A percentile compares a stretch with the other conserved stretches of the same genome.
Conservation (phyloP, 352 stramenopile species). For the Pythium grandisporangium region DNA sequence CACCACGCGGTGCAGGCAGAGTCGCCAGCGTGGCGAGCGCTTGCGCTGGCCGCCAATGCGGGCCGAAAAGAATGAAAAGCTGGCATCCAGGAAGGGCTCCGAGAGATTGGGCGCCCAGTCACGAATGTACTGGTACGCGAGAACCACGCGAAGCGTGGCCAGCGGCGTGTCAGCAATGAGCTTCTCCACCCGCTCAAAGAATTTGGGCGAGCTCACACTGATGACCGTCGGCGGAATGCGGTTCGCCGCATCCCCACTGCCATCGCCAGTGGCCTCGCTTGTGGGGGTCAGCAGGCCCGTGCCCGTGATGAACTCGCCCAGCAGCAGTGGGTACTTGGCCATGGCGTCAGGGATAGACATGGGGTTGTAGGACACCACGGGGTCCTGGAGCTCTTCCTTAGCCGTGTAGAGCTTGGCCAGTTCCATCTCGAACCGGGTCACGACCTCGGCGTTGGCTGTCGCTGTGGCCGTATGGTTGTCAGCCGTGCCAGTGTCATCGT, state of each 20-base stretch:
- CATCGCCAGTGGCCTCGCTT: slow-evolving; percentile 17
- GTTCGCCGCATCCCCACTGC: no score
- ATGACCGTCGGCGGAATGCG: slow-evolving; percentile 14
- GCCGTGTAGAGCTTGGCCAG: slow-evolving; percentile 82
- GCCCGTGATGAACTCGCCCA: slow-evolving; percentile 46
- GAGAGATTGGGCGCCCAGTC: slow-evolving; percentile 26
- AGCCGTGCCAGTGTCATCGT: no score
- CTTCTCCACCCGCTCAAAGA: slow-evolving; percentile 40
- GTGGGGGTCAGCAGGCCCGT: slow-evolving; percentile 22
- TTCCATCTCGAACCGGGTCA: slow-evolving; percentile 81
- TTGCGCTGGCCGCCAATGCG: slow-evolving; percentile 75
- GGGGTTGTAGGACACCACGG: slow-evolving; percentile 86
- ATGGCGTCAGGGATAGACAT: slow-evolving; percentile 53
- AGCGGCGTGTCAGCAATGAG: slow-evolving; percentile 32
- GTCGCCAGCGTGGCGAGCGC: slow-evolving; percentile 86
- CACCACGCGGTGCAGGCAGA: slow-evolving; percentile 59
- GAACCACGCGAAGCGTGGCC: slow-evolving; percentile 30
- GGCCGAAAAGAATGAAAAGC: slow-evolving; percentile 86
- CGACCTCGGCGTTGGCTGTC: slow-evolving; percentile 23
- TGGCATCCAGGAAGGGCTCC: slow-evolving; percentile 76
- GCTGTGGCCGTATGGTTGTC: slow-evolving; percentile 13
- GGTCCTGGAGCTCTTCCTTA: slow-evolving; percentile 86
- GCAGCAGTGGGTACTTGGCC: slow-evolving; percentile 34
- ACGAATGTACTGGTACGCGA: slow-evolving; percentile 49
- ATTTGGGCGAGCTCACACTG: slow-evolving; percentile 50